phyloP scores from a whole-genome alignment of 176 grass and related monocot species.

The Canna indica region DNA sequence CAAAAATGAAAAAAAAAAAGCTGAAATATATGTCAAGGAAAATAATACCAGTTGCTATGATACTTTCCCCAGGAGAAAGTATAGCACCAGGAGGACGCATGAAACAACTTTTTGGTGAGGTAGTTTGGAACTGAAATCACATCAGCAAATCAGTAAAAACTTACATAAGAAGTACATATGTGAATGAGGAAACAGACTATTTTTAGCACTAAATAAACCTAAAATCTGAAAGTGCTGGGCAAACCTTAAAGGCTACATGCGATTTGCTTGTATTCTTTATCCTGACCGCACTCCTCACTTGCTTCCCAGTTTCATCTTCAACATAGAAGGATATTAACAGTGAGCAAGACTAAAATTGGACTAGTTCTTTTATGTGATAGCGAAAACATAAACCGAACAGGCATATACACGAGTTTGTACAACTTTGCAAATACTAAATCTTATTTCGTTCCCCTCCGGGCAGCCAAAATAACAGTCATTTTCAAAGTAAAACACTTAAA shows the following conservation, averaged over 20 bases:
- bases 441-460: too few relatives aligned
- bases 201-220: too few relatives aligned
- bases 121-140: slow-evolving; percentile 88
- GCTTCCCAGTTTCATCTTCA: slow-evolving; percentile 95
- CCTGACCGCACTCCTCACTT: slow-evolving; percentile 82
- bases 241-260: slow-evolving; percentile 88
- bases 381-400: not conserved
- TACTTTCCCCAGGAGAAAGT: slow-evolving; percentile 88
- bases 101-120: slow-evolving; percentile 92
- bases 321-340: not conserved
- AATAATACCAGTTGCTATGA: slow-evolving; percentile 77
- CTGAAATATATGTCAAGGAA: slow-evolving; percentile 8
- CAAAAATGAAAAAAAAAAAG: slow-evolving; percentile 1
- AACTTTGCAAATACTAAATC: not conserved
- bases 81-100: slow-evolving; percentile 95
- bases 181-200: not conserved
- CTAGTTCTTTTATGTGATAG: too few relatives aligned
- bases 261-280: slow-evolving; percentile 99
- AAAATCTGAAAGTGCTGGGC: slow-evolving; percentile 24
- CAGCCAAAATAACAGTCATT: too few relatives aligned
- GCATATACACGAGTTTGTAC: not conserved
- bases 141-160: not conserved
- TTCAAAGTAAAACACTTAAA: too few relatives aligned
- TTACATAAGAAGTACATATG: not conserved
- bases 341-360: not conserved